These are phyloP conservation scores for Claviceps sp. DNA, from an alignment of 2,329 filamentous ascomycete species.

Conservation along the genomic window DNA sequence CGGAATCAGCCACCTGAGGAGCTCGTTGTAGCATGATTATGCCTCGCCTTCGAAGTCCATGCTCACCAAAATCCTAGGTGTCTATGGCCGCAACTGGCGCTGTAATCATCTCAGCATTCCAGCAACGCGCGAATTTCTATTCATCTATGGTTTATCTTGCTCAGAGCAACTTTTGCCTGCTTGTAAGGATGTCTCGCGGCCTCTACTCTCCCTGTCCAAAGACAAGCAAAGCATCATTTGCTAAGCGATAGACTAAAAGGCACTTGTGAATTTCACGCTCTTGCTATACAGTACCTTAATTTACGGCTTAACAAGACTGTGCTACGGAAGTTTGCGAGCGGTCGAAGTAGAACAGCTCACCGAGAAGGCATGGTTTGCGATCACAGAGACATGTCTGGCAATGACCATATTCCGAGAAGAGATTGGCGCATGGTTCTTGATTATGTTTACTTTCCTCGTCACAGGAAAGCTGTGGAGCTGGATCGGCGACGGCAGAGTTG, in stretches of 20 bases:
- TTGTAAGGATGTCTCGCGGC: conserved; percentile 41
- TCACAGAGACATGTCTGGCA: conserved; percentile 89
- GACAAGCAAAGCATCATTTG: not conserved
- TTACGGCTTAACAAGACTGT: conserved; percentile 76
- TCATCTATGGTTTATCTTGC: conserved; percentile 93
- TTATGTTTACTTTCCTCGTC: conserved; percentile 89
- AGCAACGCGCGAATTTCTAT: conserved; percentile 95
- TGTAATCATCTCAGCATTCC: conserved; percentile 80
- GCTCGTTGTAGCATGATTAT: not conserved
- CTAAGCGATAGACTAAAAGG: conserved; percentile 34
- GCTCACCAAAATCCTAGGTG: conserved; percentile 34
- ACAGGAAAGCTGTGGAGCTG: conserved; percentile 97
- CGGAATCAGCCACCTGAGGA: not conserved
- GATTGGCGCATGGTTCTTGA: conserved; percentile 83
- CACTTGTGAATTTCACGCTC: conserved; percentile 81
- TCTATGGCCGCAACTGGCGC: conserved; percentile 73
- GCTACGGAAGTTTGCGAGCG: conserved; percentile 79
- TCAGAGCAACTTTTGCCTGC: conserved; percentile 88
- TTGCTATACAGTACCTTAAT: conserved; percentile 69
- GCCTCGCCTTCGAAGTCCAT: conserved; percentile 6
- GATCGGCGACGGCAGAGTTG: conserved; percentile 91
- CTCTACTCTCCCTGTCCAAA: not conserved
- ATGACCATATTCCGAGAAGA: conserved; percentile 98
- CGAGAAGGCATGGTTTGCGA: conserved; percentile 95
- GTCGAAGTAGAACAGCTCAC: conserved; percentile 96